phyloP scores from a whole-genome alignment of 257 asterid species.

The Linderniella brevidens region DNA sequence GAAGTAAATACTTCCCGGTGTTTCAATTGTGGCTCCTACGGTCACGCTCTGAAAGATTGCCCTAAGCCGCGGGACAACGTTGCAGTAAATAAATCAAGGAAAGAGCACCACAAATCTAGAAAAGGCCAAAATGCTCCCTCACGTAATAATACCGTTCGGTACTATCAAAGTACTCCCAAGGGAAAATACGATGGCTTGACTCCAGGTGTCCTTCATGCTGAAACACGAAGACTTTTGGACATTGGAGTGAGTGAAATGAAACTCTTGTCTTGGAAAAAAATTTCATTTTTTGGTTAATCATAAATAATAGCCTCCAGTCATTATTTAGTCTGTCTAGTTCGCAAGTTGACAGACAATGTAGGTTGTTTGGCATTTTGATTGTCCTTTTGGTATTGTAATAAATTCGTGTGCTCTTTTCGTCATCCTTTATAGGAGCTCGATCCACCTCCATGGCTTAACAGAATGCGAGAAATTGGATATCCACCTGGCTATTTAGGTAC shows the following conservation, averaged over 20 bases:
- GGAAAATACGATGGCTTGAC: slow-evolving; percentile 82
- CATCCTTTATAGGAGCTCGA: slow-evolving; percentile 53
- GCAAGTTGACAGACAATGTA: background rate
- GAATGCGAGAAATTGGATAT: slow-evolving; percentile 95
- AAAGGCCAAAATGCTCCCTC: slow-evolving; percentile 46
- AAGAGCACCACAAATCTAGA: slow-evolving; percentile 53
- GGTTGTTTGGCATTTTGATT: background rate
- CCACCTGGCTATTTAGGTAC: slow-evolving; percentile 96
- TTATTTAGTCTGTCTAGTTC: background rate
- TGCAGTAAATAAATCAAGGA: slow-evolving; percentile 82
- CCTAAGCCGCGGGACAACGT: slow-evolving; percentile 72
- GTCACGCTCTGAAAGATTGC: slow-evolving; percentile 82
- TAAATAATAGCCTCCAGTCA: no score
- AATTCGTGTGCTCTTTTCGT: background rate
- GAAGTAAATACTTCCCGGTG: slow-evolving; percentile 75
- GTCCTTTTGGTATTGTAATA: background rate
- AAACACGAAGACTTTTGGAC: slow-evolving; percentile 66
- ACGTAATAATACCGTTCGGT: slow-evolving; percentile 62
- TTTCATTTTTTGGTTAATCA: no score
- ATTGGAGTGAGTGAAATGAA: slow-evolving; percentile 49
- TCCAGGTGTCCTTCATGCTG: slow-evolving; percentile 80
- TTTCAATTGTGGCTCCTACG: slow-evolving; percentile 87
- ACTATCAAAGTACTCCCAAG: slow-evolving; percentile 63
- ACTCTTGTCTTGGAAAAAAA: no score
- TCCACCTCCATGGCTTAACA: slow-evolving; percentile 98